Conservation (phyloP, 2,329 filamentous ascomycete genomes). For the Colletotrichum filicis region DNA sequence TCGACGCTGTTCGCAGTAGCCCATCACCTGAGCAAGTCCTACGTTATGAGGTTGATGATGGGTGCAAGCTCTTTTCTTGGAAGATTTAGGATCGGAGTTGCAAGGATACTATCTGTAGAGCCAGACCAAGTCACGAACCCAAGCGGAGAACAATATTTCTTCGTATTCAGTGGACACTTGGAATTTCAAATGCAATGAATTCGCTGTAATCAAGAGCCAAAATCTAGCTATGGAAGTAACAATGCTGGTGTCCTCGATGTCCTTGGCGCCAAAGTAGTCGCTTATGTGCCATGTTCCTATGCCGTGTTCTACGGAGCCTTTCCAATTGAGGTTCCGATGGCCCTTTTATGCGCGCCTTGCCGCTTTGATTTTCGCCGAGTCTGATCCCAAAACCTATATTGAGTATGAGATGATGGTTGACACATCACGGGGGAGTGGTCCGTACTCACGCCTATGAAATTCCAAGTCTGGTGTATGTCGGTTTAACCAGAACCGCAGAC, state of each 20-base stretch:
- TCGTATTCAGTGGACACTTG: background rate
- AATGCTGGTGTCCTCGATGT: background rate
- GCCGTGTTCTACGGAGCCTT: background rate
- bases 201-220: background rate
- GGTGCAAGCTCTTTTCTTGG: background rate
- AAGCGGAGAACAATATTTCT: too few relatives aligned
- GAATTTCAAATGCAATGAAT: background rate
- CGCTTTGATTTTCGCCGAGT: background rate
- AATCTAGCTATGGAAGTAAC: background rate
- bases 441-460: conserved; percentile 7
- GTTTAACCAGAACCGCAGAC: conserved; percentile 29
- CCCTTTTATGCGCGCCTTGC: too few relatives aligned
- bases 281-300: background rate
- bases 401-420: conserved; percentile 4
- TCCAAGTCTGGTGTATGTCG: background rate
- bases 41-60: too few relatives aligned
- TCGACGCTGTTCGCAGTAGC: background rate
- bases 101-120: background rate
- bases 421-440: background rate
- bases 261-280: background rate
- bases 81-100: background rate
- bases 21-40: background rate
- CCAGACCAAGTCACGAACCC: background rate
- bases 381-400: conserved; percentile 4
- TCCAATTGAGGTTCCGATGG: background rate